phyloP scores from a whole-genome alignment of 140 eudicot species.

The Senecio squalidus region DNA sequence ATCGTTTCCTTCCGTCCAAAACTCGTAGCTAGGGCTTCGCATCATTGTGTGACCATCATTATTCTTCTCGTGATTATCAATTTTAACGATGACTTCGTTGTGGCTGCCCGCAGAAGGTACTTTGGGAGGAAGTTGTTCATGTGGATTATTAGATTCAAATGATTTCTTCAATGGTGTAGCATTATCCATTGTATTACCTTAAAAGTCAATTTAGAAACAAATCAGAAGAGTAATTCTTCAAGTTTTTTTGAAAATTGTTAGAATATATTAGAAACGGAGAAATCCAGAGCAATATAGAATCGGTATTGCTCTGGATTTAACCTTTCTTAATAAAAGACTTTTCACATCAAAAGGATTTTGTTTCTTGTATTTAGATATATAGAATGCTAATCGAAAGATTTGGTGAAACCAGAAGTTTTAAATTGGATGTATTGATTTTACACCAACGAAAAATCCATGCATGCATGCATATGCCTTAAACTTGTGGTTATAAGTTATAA shows the following conservation, averaged over 20 bases:
- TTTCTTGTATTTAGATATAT: too few relatives aligned
- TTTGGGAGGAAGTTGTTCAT: background rate
- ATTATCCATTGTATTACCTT: conserved; percentile 14
- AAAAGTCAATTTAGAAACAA: conserved; percentile 1
- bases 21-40: conserved; percentile 19
- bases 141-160: conserved; percentile 5
- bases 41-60: background rate
- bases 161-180: conserved; percentile 5
- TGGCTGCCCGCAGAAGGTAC: background rate
- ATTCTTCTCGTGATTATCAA: conserved; percentile 26
- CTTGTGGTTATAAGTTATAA: too few relatives aligned
- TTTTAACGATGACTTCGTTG: conserved; percentile 55
- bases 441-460: too few relatives aligned
- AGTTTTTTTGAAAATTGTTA: background rate
- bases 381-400: too few relatives aligned
- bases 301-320: conserved; percentile 39
- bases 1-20: conserved; percentile 15
- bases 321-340: conserved; percentile 23
- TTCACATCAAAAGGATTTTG: conserved; percentile 17
- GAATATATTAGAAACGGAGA: conserved; percentile 19
- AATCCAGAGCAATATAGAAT: conserved; percentile 37
- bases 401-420: too few relatives aligned
- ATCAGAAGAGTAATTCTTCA: background rate
- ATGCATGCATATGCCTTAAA: too few relatives aligned
- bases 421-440: too few relatives aligned